Percentiles rank a stretch among this genome's conserved stretches.
Conservation (phyloP, 2,329 filamentous ascomycete genomes). For the Setomelanomma holmii region DNA sequence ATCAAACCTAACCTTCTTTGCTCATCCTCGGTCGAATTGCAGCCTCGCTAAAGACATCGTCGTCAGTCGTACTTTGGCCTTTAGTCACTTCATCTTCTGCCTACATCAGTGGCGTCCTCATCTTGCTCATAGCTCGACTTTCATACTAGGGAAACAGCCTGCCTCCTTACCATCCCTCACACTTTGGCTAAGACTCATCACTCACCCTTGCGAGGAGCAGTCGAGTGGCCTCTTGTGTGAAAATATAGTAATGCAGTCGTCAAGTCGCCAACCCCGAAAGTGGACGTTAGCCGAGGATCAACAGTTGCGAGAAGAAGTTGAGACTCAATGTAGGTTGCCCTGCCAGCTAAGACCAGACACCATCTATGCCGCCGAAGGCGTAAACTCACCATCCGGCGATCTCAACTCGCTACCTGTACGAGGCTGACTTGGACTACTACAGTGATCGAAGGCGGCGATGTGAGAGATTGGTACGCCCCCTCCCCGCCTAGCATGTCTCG, state of each 20-base stretch:
- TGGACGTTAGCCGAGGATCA: constrained; percentile 37
- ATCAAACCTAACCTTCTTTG: neutral
- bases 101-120: neutral
- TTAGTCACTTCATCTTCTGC: neutral
- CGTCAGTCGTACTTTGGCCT: neutral
- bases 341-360: neutral
- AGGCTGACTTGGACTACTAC: neutral
- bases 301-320: constrained; percentile 35
- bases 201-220: too few species aligned
- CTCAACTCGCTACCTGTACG: neutral
- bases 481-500: neutral
- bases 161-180: too few species aligned
- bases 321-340: constrained; percentile 29
- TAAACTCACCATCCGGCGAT: too few species aligned
- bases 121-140: neutral
- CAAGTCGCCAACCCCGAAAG: constrained; percentile 35
- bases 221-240: too few species aligned
- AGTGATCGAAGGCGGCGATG: constrained; percentile 26
- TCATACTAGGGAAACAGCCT: too few species aligned
- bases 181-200: too few species aligned
- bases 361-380: neutral
- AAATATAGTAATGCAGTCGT: constrained; percentile 17
- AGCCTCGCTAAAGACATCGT: neutral
- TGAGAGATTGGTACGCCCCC: constrained; percentile 37
- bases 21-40: neutral